A percentile compares a stretch with the other conserved stretches of the same genome.
These are phyloP conservation scores for Dendrostoma leiphaemia DNA, from an alignment of 2,329 filamentous ascomycete species.

Conservation along the genomic window DNA sequence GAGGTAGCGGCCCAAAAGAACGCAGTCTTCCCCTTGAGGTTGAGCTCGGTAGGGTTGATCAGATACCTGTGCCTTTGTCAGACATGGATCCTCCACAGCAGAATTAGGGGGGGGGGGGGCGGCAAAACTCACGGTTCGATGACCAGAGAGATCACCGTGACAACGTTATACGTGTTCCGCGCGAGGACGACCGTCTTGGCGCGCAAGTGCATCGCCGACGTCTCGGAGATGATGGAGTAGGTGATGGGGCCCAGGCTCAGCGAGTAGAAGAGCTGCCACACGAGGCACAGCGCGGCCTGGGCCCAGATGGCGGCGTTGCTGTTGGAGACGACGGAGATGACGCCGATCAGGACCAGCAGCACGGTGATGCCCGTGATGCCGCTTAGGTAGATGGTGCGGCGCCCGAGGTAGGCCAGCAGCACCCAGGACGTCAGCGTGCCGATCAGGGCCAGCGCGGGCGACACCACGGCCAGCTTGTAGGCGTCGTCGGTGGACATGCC, in stretches of 20 bases:
- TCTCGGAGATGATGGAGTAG: constrained; percentile 44
- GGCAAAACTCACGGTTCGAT: constrained; percentile 37
- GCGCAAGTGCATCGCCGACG: constrained; percentile 43
- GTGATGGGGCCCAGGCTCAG: constrained; percentile 43
- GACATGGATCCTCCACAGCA: too few species aligned
- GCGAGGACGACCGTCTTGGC: constrained; percentile 47
- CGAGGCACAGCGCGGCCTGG: constrained; percentile 39
- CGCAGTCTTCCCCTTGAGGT: constrained; percentile 38
- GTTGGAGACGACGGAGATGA: constrained; percentile 36
- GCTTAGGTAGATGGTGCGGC: constrained; percentile 39
- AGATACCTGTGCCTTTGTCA: constrained; percentile 25
- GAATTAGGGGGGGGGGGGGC: too few species aligned
- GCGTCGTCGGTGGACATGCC: constrained; percentile 18
- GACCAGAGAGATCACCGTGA: constrained; percentile 39
- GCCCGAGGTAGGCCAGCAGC: constrained; percentile 39
- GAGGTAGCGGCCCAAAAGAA: constrained; percentile 40
- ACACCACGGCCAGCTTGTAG: constrained; percentile 44
- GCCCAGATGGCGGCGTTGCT: constrained; percentile 34
- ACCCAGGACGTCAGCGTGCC: constrained; percentile 43
- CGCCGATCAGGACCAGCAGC: constrained; percentile 42
- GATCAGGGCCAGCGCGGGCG: constrained; percentile 40
- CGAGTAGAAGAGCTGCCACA: constrained; percentile 43
- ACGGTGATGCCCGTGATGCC: constrained; percentile 36
- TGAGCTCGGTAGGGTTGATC: constrained; percentile 38
- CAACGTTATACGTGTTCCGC: constrained; percentile 39